Conservation (phyloP, 257 asterid species). For the Leonotis leonurus region DNA sequence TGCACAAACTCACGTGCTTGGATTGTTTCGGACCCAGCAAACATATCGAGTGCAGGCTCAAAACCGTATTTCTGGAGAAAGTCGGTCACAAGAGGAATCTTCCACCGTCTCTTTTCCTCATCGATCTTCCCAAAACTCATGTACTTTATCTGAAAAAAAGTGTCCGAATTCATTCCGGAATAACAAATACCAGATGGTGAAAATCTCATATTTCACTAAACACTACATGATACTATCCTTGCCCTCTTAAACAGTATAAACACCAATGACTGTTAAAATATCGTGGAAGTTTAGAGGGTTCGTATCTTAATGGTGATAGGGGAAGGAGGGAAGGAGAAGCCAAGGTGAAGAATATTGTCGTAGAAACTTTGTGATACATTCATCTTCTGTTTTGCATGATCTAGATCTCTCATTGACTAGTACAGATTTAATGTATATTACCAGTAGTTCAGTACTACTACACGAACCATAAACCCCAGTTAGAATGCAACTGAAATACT, state of each 20-base stretch:
- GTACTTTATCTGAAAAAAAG: constrained; percentile 61
- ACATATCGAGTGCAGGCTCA: constrained; percentile 70
- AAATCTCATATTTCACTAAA: not conserved
- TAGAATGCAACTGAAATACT: not conserved
- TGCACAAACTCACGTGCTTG: constrained; percentile 90
- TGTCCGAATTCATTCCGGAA: constrained; percentile 3
- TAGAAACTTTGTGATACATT: not conserved
- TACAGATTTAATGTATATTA: not conserved
- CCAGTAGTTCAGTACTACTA: too few relatives aligned
- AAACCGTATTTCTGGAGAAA: constrained; percentile 71
- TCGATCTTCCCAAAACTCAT: constrained; percentile 81
- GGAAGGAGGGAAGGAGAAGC: not conserved
- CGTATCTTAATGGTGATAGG: not conserved
- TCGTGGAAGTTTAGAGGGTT: not conserved
- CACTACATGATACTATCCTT: not conserved
- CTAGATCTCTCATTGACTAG: not conserved
- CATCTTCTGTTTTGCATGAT: not conserved
- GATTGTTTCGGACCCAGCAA: constrained; percentile 82
- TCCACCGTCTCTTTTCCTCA: constrained; percentile 93
- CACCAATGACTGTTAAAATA: too few relatives aligned
- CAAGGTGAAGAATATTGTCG: not conserved
- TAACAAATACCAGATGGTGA: not conserved
- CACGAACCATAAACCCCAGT: not conserved
- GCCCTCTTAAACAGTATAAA: too few relatives aligned
- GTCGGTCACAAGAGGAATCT: constrained; percentile 73